Conservation (phyloP, 164 flowering plant genomes). For the Liquidambar formosana region DNA sequence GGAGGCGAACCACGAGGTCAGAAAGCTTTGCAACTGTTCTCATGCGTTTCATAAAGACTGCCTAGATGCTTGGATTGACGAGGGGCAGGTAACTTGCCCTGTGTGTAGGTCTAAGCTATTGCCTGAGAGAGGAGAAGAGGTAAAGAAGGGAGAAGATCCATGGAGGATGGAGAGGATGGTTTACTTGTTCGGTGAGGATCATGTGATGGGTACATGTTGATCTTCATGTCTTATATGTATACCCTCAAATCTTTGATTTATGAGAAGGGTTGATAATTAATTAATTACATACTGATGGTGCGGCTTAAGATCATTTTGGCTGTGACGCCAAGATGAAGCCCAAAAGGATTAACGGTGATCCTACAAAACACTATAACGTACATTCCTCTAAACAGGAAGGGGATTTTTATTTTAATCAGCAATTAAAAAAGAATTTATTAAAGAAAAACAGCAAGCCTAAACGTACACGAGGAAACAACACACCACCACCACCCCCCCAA, state of each 20-base stretch:
- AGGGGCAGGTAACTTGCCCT: conserved; percentile 25
- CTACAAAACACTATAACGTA: too few species aligned
- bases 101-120: conserved; percentile 21
- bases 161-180: conserved; percentile 31
- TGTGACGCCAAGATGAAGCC: too few species aligned
- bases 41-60: conserved; percentile 36
- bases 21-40: conserved; percentile 23
- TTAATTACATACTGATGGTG: too few species aligned
- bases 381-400: too few species aligned
- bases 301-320: too few species aligned
- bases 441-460: too few species aligned
- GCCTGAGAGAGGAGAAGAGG: neutral
- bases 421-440: too few species aligned
- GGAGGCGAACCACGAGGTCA: conserved; percentile 12
- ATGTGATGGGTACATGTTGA: neutral
- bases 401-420: too few species aligned
- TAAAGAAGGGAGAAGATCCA: conserved; percentile 12
- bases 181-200: conserved; percentile 29
- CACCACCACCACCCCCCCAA: too few species aligned
- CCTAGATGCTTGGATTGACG: conserved; percentile 33
- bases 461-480: too few species aligned
- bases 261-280: too few species aligned
- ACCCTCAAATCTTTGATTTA: neutral
- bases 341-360: too few species aligned
- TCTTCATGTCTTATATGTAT: neutral